Conservation (phyloP, 495 filamentous ascomycete species). For the Articulospora tetracladia region DNA sequence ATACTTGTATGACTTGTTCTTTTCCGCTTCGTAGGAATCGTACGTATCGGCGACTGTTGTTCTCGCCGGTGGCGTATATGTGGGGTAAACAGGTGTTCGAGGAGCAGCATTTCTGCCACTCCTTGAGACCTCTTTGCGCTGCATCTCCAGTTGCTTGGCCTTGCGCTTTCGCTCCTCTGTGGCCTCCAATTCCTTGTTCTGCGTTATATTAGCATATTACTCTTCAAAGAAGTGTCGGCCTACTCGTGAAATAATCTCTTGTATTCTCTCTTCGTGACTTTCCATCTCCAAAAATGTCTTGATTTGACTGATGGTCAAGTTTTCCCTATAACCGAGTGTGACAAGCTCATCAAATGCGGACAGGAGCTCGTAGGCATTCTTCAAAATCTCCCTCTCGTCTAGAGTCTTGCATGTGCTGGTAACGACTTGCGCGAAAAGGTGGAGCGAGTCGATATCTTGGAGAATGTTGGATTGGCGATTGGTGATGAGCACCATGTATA, state of each 20-base stretch:
- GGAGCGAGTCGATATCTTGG: constrained; percentile 96
- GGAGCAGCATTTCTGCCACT: constrained; percentile 49
- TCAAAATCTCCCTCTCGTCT: constrained; percentile 89
- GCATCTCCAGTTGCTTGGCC: constrained; percentile 96
- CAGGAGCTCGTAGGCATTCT: constrained; percentile 92
- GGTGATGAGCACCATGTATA: constrained; percentile 99
- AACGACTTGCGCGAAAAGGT: constrained; percentile 95
- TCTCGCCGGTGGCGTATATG: constrained; percentile 79
- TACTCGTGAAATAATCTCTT: constrained; percentile 94
- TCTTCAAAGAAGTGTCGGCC: constrained; percentile 2
- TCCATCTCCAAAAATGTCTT: constrained; percentile 99
- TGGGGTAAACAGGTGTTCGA: constrained; percentile 76
- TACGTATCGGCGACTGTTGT: constrained; percentile 75
- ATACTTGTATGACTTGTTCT: constrained; percentile 69
- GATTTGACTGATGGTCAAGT: constrained; percentile 90
- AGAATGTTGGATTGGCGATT: constrained; percentile 99
- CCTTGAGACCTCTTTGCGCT: constrained; percentile 82
- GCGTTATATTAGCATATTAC: constrained; percentile 14
- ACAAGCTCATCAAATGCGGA: constrained; percentile 96
- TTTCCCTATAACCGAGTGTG: constrained; percentile 91
- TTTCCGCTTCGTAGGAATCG: constrained; percentile 92
- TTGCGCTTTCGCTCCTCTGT: constrained; percentile 96
- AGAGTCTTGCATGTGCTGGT: constrained; percentile 92
- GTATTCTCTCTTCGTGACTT: constrained; percentile 95
- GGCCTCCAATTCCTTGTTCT: constrained; percentile 98